Evolutionary conservation across 495 filamentous ascomycete genomes (phyloP).

Genomic region (Penicillium paxilli): DNA sequence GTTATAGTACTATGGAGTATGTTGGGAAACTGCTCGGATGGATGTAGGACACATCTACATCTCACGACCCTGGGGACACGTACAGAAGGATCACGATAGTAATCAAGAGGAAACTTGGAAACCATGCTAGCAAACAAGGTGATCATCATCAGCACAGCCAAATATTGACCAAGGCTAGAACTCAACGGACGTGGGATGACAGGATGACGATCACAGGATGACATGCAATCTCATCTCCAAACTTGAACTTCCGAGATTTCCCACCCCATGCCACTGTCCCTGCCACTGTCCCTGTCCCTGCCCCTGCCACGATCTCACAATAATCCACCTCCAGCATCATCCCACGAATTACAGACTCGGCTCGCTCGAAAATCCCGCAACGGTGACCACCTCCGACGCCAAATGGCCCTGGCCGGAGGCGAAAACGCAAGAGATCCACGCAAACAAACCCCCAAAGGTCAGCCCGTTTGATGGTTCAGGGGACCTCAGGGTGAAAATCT

Average conservation of each 20-base stretch:
- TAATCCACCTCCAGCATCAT: neutral
- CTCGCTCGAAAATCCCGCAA: slow-evolving; percentile 17
- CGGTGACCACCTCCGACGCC: neutral
- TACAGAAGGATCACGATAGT: neutral
- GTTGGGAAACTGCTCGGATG: no score
- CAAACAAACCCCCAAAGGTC: neutral
- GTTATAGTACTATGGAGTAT: no score
- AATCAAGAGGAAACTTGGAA: neutral
- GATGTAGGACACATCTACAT: no score
- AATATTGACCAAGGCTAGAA: no score
- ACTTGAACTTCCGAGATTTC: neutral
- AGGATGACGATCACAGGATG: no score
- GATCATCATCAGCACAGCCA: neutral
- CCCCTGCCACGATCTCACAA: no score
- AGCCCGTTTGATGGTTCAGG: neutral
- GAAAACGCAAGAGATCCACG: slow-evolving; percentile 3
- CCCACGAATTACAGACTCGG: slow-evolving; percentile 20
- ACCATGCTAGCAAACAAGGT: neutral
- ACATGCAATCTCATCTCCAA: neutral
- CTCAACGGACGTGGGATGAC: neutral
- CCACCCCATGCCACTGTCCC: neutral
- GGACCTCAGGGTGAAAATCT: neutral
- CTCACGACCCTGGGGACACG: no score
- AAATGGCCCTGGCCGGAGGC: neutral
- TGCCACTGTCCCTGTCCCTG: neutral